Percentiles rank a stretch among this genome's conserved stretches.
phyloP scores from a whole-genome alignment of 495 filamentous ascomycete species.

The Niebla homalea region DNA sequence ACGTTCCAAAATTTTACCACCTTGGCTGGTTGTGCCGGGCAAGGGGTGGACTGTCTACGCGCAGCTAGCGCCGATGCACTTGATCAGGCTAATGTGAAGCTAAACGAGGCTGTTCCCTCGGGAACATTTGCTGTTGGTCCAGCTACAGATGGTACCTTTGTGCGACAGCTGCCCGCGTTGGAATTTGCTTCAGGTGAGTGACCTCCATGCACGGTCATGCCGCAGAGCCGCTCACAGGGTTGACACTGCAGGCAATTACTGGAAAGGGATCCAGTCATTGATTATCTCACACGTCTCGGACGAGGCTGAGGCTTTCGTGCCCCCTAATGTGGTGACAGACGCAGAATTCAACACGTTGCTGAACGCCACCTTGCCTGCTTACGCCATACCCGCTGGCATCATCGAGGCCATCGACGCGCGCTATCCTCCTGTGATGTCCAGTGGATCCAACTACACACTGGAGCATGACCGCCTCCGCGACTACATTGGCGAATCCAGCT shows the following conservation, averaged over 20 bases:
- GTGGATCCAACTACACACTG: constrained; percentile 15
- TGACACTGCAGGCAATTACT: constrained; percentile 19
- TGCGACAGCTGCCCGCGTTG: constrained; percentile 30
- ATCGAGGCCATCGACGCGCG: constrained; percentile 21
- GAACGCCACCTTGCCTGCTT: constrained; percentile 27
- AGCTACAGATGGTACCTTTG: constrained; percentile 30
- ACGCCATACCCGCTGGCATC: constrained; percentile 22
- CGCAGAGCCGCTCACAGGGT: constrained; percentile 2
- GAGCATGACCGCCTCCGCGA: constrained; percentile 23
- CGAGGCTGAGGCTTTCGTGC: constrained; percentile 27
- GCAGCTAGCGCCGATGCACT: constrained; percentile 23
- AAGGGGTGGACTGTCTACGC: constrained; percentile 32
- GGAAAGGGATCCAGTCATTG: constrained; percentile 24
- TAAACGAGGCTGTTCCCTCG: constrained; percentile 21
- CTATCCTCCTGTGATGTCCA: constrained; percentile 21
- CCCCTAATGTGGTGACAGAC: constrained; percentile 34
- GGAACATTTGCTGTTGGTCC: constrained; percentile 34
- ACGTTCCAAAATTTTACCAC: constrained; percentile 31
- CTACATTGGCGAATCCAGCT: constrained; percentile 24
- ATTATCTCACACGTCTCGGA: constrained; percentile 30
- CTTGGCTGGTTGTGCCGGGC: constrained; percentile 32
- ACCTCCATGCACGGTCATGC: neutral
- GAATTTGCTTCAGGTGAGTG: constrained; percentile 28
- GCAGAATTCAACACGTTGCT: constrained; percentile 38
- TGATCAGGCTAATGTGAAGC: constrained; percentile 26